Percentiles rank a stretch among this genome's conserved stretches.
Evolutionary conservation across 768 basidiomycete genomes (phyloP).

Genomic region (Cyclocybe cylindracea): DNA sequence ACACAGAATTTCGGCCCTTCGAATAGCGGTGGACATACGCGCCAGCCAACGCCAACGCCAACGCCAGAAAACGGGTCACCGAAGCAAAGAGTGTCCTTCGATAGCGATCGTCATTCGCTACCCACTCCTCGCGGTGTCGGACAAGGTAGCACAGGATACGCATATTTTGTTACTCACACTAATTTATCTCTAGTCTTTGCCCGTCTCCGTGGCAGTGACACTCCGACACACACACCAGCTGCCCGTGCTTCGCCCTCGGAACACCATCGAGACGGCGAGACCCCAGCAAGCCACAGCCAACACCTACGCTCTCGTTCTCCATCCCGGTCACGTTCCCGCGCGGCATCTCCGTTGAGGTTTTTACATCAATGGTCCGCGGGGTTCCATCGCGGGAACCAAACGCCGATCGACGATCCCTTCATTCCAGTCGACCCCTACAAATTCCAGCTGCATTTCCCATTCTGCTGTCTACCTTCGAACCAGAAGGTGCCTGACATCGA

Average conservation of each 20-base stretch:
- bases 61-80: slow-evolving; percentile 43
- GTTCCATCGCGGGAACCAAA: slow-evolving; percentile 37
- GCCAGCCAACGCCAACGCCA: too few species aligned
- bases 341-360: slow-evolving; percentile 59
- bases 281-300: slow-evolving; percentile 22
- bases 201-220: slow-evolving; percentile 30
- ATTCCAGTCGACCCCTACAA: slow-evolving; percentile 58
- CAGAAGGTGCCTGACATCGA: slow-evolving; percentile 39
- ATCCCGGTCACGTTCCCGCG: slow-evolving; percentile 53
- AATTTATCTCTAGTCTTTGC: not conserved
- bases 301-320: slow-evolving; percentile 26
- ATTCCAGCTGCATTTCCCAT: slow-evolving; percentile 23
- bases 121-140: slow-evolving; percentile 38
- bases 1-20: slow-evolving; percentile 9
- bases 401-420: slow-evolving; percentile 51
- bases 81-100: slow-evolving; percentile 52
- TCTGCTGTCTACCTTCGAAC: slow-evolving; percentile 11
- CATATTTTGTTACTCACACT: slow-evolving; percentile 23
- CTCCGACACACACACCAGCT: slow-evolving; percentile 32
- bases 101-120: slow-evolving; percentile 48
- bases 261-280: slow-evolving; percentile 13
- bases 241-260: slow-evolving; percentile 25
- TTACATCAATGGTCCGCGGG: slow-evolving; percentile 54
- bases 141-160: slow-evolving; percentile 33
- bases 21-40: too few species aligned